Conservation (phyloP, 2,329 filamentous ascomycete genomes). For the Fonsecaea monophora region DNA sequence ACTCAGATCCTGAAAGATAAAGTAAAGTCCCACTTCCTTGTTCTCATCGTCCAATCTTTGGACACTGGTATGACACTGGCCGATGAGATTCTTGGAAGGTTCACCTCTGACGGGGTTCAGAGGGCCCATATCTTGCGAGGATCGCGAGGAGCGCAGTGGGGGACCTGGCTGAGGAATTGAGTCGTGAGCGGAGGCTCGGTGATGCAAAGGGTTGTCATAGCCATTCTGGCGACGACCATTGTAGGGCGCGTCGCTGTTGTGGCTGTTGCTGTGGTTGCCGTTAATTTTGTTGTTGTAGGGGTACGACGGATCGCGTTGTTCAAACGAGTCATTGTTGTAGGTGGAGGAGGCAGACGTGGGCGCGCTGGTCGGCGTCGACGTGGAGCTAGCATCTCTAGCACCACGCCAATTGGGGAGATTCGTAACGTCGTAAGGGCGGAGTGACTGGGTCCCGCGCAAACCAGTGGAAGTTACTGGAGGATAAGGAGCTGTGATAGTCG, state of each 20-base stretch:
- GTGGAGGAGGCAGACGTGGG: constrained; percentile 65
- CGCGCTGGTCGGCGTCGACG: constrained; percentile 10
- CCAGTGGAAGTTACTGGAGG: constrained; percentile 11
- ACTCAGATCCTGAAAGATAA: constrained; percentile 92
- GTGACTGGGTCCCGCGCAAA: constrained; percentile 8
- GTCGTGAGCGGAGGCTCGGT: constrained; percentile 13
- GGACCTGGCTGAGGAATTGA: constrained; percentile 17
- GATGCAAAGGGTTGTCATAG: constrained; percentile 20
- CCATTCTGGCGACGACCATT: constrained; percentile 26
- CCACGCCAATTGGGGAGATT: constrained; percentile 10
- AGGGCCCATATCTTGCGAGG: constrained; percentile 27
- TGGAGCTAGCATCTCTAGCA: constrained; percentile 3
- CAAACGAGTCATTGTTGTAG: constrained; percentile 3
- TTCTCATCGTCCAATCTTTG: constrained; percentile 80
- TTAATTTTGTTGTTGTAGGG: constrained; percentile 40
- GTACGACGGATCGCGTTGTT: constrained; percentile 67
- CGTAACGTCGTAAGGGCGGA: constrained; percentile 15
- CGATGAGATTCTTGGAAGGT: constrained; percentile 83
- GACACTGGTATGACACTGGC: constrained; percentile 86
- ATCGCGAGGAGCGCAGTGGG: constrained; percentile 22
- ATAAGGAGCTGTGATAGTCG: constrained; percentile 22
- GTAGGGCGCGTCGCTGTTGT: not conserved
- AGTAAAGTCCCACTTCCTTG: constrained; percentile 90
- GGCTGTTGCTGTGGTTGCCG: no score
- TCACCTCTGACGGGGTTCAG: constrained; percentile 11